A percentile compares a stretch with the other conserved stretches of the same genome.
phyloP scores from a whole-genome alignment of 352 stramenopile genomes.

The Phytophthora nicotianae region DNA sequence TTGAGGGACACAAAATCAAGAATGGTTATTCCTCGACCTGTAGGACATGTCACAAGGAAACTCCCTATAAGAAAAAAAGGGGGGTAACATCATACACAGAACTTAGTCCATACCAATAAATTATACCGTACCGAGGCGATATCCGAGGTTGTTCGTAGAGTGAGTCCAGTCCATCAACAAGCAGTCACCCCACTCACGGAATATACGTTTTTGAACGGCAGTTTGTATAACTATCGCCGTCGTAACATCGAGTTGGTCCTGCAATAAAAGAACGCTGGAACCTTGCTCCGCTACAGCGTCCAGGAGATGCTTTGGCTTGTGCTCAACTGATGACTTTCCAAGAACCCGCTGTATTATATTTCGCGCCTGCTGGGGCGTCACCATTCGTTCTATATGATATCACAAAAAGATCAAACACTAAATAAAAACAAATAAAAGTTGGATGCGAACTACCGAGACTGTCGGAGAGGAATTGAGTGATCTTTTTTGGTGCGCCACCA shows the following conservation, averaged over 20 bases:
- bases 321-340: not conserved
- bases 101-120: not conserved
- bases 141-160: constrained; percentile 6
- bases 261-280: not conserved
- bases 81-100: not conserved
- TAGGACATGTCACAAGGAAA: constrained; percentile 17
- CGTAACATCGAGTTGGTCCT: constrained; percentile 12
- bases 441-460: not conserved
- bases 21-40: too few relatives aligned
- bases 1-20: constrained; percentile 23
- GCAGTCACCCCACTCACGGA: not conserved
- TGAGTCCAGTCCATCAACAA: constrained; percentile 6
- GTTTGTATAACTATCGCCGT: constrained; percentile 4
- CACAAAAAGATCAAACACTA: not conserved
- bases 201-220: not conserved
- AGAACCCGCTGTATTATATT: not conserved
- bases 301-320: not conserved
- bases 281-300: not conserved
- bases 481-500: not conserved
- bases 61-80: not conserved
- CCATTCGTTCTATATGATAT: not conserved
- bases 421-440: not conserved
- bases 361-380: not conserved
- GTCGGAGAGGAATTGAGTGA: not conserved
- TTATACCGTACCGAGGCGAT: constrained; percentile 1